These are phyloP conservation scores for Filosporella fistucella DNA, from an alignment of 495 filamentous ascomycete genomes.

Conservation along the genomic window DNA sequence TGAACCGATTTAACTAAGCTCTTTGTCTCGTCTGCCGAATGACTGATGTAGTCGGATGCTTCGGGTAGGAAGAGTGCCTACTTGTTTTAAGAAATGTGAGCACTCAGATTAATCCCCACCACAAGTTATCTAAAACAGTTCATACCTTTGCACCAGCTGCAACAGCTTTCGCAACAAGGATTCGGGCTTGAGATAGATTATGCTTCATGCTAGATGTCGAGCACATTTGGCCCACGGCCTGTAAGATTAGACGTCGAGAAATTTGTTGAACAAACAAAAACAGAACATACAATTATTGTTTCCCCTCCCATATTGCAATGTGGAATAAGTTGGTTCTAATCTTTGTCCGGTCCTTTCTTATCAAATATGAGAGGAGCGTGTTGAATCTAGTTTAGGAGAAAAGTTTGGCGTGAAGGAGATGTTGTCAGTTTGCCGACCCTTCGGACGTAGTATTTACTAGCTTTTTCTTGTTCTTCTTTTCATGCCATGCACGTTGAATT, in stretches of 20 bases:
- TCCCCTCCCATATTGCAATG: slow-evolving; percentile 8
- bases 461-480: too few species aligned
- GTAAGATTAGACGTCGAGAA: neutral
- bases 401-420: too few species aligned
- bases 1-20: slow-evolving; percentile 55
- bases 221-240: slow-evolving; percentile 86
- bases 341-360: too few species aligned
- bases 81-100: neutral
- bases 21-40: slow-evolving; percentile 57
- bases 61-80: slow-evolving; percentile 53
- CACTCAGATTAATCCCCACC: neutral
- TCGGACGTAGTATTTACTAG: too few species aligned
- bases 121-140: neutral
- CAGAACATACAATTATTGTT: slow-evolving; percentile 4
- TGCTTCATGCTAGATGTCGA: slow-evolving; percentile 70
- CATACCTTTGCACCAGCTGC: slow-evolving; percentile 68
- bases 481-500: too few species aligned
- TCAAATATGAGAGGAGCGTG: too few species aligned
- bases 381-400: too few species aligned
- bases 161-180: slow-evolving; percentile 65
- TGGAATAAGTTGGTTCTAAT: too few species aligned
- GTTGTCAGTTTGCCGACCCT: too few species aligned
- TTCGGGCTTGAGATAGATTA: slow-evolving; percentile 70
- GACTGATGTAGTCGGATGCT: slow-evolving; percentile 80
- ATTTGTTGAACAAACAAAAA: neutral